Conservation (phyloP, 2,329 filamentous ascomycete genomes). For the Cladosporium sp. region DNA sequence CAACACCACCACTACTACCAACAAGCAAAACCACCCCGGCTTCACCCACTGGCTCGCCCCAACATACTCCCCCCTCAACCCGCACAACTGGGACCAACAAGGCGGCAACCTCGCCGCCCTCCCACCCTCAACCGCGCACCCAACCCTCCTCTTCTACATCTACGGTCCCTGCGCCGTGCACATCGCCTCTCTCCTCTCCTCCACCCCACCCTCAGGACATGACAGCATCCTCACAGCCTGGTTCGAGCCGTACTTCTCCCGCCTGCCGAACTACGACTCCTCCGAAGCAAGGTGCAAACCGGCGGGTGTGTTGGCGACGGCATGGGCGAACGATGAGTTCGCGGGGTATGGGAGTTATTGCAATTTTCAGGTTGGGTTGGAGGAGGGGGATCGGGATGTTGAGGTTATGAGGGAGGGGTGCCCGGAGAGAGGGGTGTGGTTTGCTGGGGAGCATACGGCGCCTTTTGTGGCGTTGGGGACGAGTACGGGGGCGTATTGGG, state of each 20-base stretch:
- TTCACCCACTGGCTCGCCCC: slow-evolving; percentile 78
- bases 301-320: slow-evolving; percentile 64
- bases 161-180: slow-evolving; percentile 63
- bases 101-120: slow-evolving; percentile 74
- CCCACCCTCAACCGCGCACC: slow-evolving; percentile 60
- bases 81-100: slow-evolving; percentile 61
- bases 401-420: slow-evolving; percentile 56
- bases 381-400: slow-evolving; percentile 71
- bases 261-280: slow-evolving; percentile 66
- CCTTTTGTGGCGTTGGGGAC: slow-evolving; percentile 88
- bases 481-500: slow-evolving; percentile 88
- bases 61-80: slow-evolving; percentile 63
- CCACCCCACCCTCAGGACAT: slow-evolving; percentile 47
- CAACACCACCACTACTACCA: slow-evolving; percentile 23
- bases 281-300: slow-evolving; percentile 61
- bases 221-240: slow-evolving; percentile 61
- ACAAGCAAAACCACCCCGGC: slow-evolving; percentile 52
- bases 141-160: slow-evolving; percentile 83
- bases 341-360: slow-evolving; percentile 81
- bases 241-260: slow-evolving; percentile 76
- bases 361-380: slow-evolving; percentile 78
- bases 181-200: slow-evolving; percentile 45
- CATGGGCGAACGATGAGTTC: slow-evolving; percentile 76
- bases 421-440: slow-evolving; percentile 71
- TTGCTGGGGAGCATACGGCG: slow-evolving; percentile 87